Evolutionary conservation across 768 basidiomycete species (phyloP).

Genomic region (Suillus paluster): DNA sequence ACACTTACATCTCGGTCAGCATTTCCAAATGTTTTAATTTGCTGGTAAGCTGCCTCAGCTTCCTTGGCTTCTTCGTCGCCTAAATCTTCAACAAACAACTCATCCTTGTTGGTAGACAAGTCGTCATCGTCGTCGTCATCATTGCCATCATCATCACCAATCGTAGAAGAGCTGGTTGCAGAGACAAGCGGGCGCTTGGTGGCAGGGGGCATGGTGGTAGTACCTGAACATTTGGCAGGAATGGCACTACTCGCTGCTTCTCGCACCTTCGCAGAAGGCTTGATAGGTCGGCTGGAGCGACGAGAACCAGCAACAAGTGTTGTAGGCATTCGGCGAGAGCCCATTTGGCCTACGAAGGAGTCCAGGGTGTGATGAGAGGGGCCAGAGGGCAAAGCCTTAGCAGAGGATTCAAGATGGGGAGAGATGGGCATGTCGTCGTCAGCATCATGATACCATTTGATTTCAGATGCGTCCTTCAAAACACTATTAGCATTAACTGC

Average conservation of each 20-base stretch:
- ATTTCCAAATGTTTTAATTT: neutral
- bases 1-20: neutral
- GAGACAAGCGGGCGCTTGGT: neutral
- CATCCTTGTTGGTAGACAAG: neutral
- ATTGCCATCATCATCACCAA: too few relatives aligned
- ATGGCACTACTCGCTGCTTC: neutral
- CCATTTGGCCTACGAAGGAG: too few relatives aligned
- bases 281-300: too few relatives aligned
- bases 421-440: too few relatives aligned
- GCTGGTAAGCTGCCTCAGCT: slow-evolving; percentile 3
- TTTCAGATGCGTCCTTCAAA: too few relatives aligned
- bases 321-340: too few relatives aligned
- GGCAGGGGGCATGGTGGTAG: slow-evolving; percentile 4
- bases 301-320: neutral
- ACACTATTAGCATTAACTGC: too few relatives aligned
- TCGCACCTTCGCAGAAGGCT: neutral
- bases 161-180: slow-evolving; percentile 4
- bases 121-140: neutral
- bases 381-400: too few relatives aligned
- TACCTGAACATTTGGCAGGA: neutral
- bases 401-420: too few relatives aligned
- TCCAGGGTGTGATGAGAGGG: too few relatives aligned
- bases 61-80: neutral
- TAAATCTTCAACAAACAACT: neutral
- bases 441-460: too few relatives aligned